Evolutionary conservation across 495 filamentous ascomycete species (phyloP), one percentile per base, ranked within the genome.

Genomic region (Penicillium canariense): DNA sequence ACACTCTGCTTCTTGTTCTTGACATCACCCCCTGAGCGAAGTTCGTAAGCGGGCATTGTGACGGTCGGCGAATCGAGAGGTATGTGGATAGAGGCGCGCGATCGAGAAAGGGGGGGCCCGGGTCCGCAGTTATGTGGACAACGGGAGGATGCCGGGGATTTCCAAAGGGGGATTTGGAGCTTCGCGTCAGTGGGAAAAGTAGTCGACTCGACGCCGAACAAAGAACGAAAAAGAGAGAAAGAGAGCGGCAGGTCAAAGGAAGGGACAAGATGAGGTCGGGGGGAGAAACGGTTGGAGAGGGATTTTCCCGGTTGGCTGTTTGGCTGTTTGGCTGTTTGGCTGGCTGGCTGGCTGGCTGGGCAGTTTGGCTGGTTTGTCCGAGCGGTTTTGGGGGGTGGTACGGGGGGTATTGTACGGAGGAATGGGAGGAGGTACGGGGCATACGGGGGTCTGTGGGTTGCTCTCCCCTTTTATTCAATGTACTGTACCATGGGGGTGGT

Each of bases 1-100:
- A 97, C 96, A 72, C 90, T 95, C 74, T 98, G 95, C 81, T 96
- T 97, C 83, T 95, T 97, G 78, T 91, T 95, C 81, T 87, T 94
- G 67, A 92, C 87, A 69, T 82, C 79, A 50, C 79, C 80, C 26
- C 79, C 80, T 10, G 80, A 73, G 67, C 80, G 78, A 58, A 83
- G 73, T 68, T 82, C 80, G 68, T 82, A 83, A 42, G 75, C 60
- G 48, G 78, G 63, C 71, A 80, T 79, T 47, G 68, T 80, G 62
- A 42, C 10, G 36, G 50, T 57, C 18, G 40, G 53, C 38, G 55
- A 56, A 46, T 46, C 15, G 55, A 55, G 34, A 23, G 17, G 35
- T 32, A n/a, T 32, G 46, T 34, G 28, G 30, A 15, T 39, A 34
- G 38, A 32, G 31, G 31, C 50, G 51, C 51, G 56, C 51, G 38